Conservation (phyloP, 768 basidiomycete genomes). For the Kwoniella shandongensis region DNA sequence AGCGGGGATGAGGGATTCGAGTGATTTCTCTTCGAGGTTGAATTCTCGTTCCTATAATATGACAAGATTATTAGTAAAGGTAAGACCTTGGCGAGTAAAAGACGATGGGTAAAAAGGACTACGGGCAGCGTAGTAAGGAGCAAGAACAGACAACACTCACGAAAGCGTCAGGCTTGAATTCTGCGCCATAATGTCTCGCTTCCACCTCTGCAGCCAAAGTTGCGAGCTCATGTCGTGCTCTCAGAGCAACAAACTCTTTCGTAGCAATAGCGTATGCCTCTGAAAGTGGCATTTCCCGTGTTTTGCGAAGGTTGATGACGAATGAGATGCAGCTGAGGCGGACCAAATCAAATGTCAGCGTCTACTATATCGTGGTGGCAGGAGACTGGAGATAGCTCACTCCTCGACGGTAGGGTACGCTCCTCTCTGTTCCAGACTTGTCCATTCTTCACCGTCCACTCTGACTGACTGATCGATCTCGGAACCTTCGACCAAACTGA, state of each 20-base stretch:
- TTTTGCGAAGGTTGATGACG: conserved; percentile 70
- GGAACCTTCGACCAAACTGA: conserved; percentile 68
- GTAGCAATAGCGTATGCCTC: conserved; percentile 77
- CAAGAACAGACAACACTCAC: conserved; percentile 23
- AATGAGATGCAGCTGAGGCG: conserved; percentile 70
- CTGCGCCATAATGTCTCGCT: conserved; percentile 71
- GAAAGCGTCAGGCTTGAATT: conserved; percentile 37
- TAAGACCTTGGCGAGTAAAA: background rate
- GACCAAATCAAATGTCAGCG: background rate
- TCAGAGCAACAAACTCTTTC: conserved; percentile 81
- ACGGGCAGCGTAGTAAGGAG: background rate
- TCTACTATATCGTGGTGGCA: background rate
- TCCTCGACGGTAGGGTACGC: conserved; percentile 84
- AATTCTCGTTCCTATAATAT: conserved; percentile 38
- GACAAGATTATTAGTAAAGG: background rate
- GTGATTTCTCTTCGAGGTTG: conserved; percentile 34
- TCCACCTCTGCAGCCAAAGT: conserved; percentile 74
- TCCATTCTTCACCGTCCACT: conserved; percentile 66
- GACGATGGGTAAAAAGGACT: background rate
- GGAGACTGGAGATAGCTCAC: conserved; percentile 58
- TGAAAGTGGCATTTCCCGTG: conserved; percentile 66
- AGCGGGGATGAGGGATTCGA: conserved; percentile 26
- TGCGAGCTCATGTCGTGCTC: conserved; percentile 78
- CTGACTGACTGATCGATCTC: conserved; percentile 30
- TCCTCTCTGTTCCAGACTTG: conserved; percentile 73